Percentiles rank a stretch among this genome's conserved stretches.
Conservation (phyloP, 192 early-diverging fungal genomes). For the Mortierella antarctica region DNA sequence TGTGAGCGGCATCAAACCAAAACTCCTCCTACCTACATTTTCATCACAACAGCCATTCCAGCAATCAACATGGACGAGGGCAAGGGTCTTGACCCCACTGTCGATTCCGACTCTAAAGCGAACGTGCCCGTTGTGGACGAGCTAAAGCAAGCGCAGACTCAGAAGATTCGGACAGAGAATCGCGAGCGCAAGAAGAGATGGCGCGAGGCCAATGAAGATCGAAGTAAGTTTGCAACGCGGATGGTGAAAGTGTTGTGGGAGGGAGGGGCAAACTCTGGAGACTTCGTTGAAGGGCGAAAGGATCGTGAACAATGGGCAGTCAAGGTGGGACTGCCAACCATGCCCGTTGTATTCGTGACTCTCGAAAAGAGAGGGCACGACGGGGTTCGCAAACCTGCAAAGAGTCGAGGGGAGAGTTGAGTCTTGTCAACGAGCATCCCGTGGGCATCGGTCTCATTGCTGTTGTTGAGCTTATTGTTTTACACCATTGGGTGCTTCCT, state of each 20-base stretch:
- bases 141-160: background rate
- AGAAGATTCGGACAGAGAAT: constrained; percentile 55
- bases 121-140: no score
- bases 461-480: no score
- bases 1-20: no score
- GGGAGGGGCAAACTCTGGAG: constrained; percentile 9
- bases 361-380: background rate
- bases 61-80: no score
- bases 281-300: background rate
- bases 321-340: constrained; percentile 10
- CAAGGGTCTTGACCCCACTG: no score
- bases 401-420: no score
- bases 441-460: no score
- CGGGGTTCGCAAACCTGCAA: background rate
- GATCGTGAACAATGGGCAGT: background rate
- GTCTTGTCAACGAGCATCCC: no score
- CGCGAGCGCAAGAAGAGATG: constrained; percentile 60
- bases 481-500: no score
- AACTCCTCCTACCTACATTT: no score
- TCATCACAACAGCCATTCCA: no score
- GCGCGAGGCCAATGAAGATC: constrained; percentile 58
- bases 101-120: no score
- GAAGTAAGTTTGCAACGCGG: constrained; percentile 49
- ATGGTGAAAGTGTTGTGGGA: background rate
- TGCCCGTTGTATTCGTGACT: constrained; percentile 3